Evolutionary conservation across 1,284 basidiomycete species (phyloP).

Genomic region (Boletus semigastroideus): DNA sequence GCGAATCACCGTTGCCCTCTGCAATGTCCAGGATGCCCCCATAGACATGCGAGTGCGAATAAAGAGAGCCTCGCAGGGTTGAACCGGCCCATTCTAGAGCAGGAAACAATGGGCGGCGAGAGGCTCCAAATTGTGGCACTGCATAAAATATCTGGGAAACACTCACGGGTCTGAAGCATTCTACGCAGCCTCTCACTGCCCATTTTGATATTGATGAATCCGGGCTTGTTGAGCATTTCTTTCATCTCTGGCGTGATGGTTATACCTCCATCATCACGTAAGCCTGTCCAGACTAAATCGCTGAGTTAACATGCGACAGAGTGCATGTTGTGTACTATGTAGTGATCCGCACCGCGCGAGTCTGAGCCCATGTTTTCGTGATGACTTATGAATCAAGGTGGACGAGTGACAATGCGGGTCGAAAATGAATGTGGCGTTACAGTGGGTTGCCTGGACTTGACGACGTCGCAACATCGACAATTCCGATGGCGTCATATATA

Average conservation of each 20-base stretch:
- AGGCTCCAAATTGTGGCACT: neutral
- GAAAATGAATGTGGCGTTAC: too few relatives aligned
- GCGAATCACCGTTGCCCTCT: constrained; percentile 45
- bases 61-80: constrained; percentile 33
- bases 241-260: constrained; percentile 38
- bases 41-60: constrained; percentile 41
- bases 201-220: constrained; percentile 32
- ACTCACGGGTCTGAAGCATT: constrained; percentile 40
- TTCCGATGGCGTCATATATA: too few relatives aligned
- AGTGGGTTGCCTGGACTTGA: too few relatives aligned
- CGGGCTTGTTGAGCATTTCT: constrained; percentile 37
- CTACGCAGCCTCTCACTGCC: constrained; percentile 39
- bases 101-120: neutral
- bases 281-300: constrained; percentile 2
- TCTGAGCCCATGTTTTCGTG: too few relatives aligned
- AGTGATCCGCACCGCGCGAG: constrained; percentile 6
- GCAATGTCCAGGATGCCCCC: constrained; percentile 40
- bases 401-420: too few relatives aligned
- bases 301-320: constrained; percentile 1
- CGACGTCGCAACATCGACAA: too few relatives aligned
- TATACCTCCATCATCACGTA: constrained; percentile 32
- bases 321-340: neutral
- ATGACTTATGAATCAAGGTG: too few relatives aligned
- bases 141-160: neutral
- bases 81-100: constrained; percentile 21